Evolutionary conservation across 495 filamentous ascomycete species (phyloP).

Genomic region (Trichoderma parareesei): DNA sequence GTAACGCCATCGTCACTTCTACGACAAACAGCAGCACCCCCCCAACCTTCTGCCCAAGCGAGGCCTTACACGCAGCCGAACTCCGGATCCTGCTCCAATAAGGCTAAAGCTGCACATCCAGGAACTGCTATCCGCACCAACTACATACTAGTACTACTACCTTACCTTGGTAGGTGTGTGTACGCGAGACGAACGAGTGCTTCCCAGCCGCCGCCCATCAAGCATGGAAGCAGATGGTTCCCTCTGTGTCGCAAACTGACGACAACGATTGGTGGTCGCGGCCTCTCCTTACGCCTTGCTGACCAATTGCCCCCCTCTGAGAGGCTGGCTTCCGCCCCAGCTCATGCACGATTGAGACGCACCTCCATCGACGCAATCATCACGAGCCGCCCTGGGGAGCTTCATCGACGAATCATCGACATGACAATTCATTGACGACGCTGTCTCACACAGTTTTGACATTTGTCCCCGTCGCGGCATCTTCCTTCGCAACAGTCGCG

Average conservation of each 20-base stretch:
- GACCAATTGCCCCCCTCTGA: constrained; percentile 11
- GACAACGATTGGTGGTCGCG: not conserved
- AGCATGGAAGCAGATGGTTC: not conserved
- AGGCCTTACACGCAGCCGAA: not conserved
- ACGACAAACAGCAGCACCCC: not conserved
- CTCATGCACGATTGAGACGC: constrained; percentile 3
- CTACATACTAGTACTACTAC: not conserved
- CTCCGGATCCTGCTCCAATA: not conserved
- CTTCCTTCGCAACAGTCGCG: not conserved
- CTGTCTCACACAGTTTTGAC: not conserved
- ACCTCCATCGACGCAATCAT: not conserved
- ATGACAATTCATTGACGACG: not conserved
- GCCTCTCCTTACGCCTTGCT: constrained; percentile 1
- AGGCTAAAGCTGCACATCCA: not conserved
- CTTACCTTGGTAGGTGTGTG: too few species aligned
- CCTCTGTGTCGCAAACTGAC: not conserved
- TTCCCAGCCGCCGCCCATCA: not conserved
- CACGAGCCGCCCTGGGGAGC: not conserved
- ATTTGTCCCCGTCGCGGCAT: not conserved
- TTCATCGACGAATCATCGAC: not conserved
- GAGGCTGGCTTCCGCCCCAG: constrained; percentile 6
- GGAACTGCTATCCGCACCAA: not conserved
- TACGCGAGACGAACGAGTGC: too few species aligned
- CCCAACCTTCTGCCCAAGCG: not conserved
- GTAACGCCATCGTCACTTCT: not conserved